phyloP scores from a whole-genome alignment of 257 asterid species.

The Solanum chiquidenum region DNA sequence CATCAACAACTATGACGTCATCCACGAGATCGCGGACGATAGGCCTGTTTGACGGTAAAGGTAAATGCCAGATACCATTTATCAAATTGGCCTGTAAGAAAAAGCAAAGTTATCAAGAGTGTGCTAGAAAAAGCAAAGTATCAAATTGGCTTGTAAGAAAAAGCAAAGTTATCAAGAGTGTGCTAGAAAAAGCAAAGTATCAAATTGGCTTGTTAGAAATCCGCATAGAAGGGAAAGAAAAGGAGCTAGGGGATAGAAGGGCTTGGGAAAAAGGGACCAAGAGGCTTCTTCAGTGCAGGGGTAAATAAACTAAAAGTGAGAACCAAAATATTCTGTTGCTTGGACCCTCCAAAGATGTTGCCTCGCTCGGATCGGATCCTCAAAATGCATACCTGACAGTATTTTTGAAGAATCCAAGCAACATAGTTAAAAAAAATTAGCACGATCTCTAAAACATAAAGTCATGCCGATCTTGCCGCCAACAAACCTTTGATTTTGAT shows the following conservation, averaged over 20 bases:
- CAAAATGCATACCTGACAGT: neutral
- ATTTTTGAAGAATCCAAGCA: neutral
- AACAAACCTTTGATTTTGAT: neutral
- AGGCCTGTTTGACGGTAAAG: slow-evolving; percentile 43
- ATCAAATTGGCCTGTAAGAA: neutral
- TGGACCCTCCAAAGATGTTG: neutral
- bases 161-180: neutral
- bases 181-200: neutral
- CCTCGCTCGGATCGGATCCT: neutral
- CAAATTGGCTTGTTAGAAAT: no score
- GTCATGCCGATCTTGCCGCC: neutral
- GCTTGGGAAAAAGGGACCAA: neutral
- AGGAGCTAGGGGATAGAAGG: neutral
- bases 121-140: neutral
- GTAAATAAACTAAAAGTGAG: neutral
- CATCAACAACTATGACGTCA: slow-evolving; percentile 58
- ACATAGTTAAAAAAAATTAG: neutral
- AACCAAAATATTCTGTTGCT: neutral
- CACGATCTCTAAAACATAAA: neutral
- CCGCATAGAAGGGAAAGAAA: neutral
- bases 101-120: neutral
- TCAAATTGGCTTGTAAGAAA: neutral
- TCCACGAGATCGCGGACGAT: slow-evolving; percentile 85
- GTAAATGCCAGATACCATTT: neutral
- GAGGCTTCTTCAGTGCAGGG: neutral